phyloP scores from a whole-genome alignment of 495 filamentous ascomycete genomes.

The Penicillium macrosclerotiorum region DNA sequence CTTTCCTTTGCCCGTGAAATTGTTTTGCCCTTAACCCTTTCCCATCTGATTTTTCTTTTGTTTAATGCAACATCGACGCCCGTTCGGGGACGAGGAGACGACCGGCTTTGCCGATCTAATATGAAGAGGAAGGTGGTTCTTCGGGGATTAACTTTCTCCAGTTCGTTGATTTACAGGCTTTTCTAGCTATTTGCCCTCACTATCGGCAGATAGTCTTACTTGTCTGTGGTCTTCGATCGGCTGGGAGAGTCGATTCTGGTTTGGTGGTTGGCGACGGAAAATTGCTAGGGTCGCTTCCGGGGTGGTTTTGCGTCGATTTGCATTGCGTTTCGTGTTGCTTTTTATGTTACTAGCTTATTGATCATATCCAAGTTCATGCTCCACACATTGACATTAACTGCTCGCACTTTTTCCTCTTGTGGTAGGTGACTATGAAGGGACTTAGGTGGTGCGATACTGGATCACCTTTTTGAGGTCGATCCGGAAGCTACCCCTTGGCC shows the following conservation, averaged over 20 bases:
- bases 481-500: background rate
- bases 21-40: slow-evolving; percentile 17
- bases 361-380: slow-evolving; percentile 7
- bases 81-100: slow-evolving; percentile 28
- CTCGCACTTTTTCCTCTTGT: background rate
- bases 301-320: slow-evolving; percentile 49
- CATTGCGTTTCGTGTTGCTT: slow-evolving; percentile 27
- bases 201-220: slow-evolving; percentile 5
- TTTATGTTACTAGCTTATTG: slow-evolving; percentile 13
- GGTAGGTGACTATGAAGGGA: background rate
- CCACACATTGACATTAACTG: background rate
- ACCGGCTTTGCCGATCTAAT: slow-evolving; percentile 10
- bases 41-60: slow-evolving; percentile 7
- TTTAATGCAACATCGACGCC: slow-evolving; percentile 29
- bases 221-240: background rate
- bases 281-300: slow-evolving; percentile 53
- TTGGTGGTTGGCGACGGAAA: slow-evolving; percentile 47
- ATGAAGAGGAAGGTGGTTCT: slow-evolving; percentile 5
- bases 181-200: slow-evolving; percentile 15
- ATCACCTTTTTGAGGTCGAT: background rate
- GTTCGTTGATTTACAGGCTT: slow-evolving; percentile 8
- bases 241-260: slow-evolving; percentile 10
- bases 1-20: slow-evolving; percentile 10
- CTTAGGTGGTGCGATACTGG: background rate
- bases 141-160: slow-evolving; percentile 14